Evolutionary conservation across 202 grass and related monocot genomes (phyloP).

Genomic region (Cymbopogon flexuosus): DNA sequence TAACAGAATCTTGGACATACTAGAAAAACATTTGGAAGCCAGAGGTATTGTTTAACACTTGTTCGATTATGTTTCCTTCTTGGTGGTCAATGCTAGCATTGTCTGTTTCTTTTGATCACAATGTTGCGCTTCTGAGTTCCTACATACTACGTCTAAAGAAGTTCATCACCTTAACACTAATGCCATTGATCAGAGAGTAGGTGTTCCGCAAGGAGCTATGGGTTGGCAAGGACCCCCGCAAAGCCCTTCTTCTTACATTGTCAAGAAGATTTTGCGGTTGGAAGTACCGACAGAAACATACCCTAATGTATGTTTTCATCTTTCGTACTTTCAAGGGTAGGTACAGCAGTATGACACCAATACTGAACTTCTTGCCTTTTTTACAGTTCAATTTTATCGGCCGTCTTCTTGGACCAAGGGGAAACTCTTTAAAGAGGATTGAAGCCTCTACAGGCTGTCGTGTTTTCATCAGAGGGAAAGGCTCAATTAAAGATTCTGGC

Average conservation of each 20-base stretch:
- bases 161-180: constrained; percentile 21
- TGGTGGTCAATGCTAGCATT: not conserved
- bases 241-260: constrained; percentile 63
- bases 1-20: not conserved
- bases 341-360: constrained; percentile 6
- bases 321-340: constrained; percentile 14
- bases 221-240: constrained; percentile 66
- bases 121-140: not conserved
- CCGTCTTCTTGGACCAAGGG: constrained; percentile 89
- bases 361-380: constrained; percentile 26
- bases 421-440: constrained; percentile 98
- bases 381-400: constrained; percentile 92
- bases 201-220: constrained; percentile 54
- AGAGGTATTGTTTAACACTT: not conserved
- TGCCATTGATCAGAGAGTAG: constrained; percentile 52
- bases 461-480: constrained; percentile 96
- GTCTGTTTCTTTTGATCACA: constrained; percentile 1
- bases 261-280: constrained; percentile 83
- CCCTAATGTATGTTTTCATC: constrained; percentile 57
- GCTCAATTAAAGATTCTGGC: constrained; percentile 91
- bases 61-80: not conserved
- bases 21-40: not conserved
- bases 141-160: not conserved
- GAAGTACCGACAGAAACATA: constrained; percentile 66
- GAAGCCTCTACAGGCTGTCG: constrained; percentile 93